A percentile compares a stretch with the other conserved stretches of the same genome.
Conservation (phyloP, 129 eudicot species). For the Glebionis coronaria region DNA sequence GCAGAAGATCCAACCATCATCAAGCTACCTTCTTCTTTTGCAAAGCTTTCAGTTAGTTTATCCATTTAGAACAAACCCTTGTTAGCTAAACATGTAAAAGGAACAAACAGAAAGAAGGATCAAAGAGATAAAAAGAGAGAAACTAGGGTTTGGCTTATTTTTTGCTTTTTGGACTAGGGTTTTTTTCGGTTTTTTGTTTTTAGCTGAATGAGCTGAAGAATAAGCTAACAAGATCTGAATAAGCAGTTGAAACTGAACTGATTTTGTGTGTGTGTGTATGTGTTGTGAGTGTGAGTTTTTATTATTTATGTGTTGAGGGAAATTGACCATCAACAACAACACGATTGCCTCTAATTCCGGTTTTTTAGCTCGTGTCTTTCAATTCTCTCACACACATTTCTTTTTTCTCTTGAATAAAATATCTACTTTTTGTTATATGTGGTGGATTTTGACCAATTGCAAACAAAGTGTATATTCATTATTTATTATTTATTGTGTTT, state of each 20-base stretch:
- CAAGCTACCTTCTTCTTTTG: background rate
- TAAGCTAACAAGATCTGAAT: too few species aligned
- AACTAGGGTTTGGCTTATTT: too few species aligned
- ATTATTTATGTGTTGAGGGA: conserved; percentile 29
- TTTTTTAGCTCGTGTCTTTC: conserved; percentile 12
- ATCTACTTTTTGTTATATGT: too few species aligned
- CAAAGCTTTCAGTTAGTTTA: conserved; percentile 9
- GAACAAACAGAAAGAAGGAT: background rate
- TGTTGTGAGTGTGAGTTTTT: too few species aligned
- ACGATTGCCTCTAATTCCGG: conserved; percentile 43
- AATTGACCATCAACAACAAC: conserved; percentile 47
- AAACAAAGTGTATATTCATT: too few species aligned
- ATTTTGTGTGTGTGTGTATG: background rate
- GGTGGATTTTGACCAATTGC: too few species aligned
- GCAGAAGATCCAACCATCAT: conserved; percentile 15
- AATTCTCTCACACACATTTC: conserved; percentile 7
- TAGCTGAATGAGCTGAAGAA: too few species aligned
- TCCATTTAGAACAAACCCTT: conserved; percentile 12
- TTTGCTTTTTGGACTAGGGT: conserved; percentile 1
- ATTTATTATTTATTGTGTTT: too few species aligned
- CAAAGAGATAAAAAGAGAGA: too few species aligned
- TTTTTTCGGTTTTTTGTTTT: too few species aligned
- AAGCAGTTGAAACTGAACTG: too few species aligned
- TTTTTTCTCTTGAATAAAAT: too few species aligned
- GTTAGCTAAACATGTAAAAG: background rate